Percentiles rank a stretch among this genome's conserved stretches.
These are phyloP conservation scores for Alternaria sp. DNA, from an alignment of 2,329 filamentous ascomycete genomes.

Conservation along the genomic window DNA sequence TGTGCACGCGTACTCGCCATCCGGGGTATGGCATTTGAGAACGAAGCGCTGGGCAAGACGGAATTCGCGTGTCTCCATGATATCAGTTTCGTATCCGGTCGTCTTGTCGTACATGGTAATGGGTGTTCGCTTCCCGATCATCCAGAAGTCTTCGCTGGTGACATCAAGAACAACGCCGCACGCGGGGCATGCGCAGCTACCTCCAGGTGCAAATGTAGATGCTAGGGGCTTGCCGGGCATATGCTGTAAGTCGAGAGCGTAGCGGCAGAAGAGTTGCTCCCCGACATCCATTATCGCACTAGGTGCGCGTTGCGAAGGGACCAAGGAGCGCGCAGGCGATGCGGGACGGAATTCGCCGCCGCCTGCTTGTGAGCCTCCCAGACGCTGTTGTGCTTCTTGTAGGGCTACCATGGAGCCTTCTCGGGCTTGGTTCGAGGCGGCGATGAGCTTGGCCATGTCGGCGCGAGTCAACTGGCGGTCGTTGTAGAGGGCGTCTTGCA, in stretches of 20 bases:
- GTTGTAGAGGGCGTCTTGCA: constrained; percentile 55
- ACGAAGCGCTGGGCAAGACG: constrained; percentile 50
- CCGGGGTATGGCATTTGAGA: constrained; percentile 49
- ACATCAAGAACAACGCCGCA: constrained; percentile 42
- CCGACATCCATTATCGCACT: constrained; percentile 27
- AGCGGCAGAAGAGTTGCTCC: constrained; percentile 46
- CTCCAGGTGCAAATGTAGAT: constrained; percentile 44
- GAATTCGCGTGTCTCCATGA: constrained; percentile 49
- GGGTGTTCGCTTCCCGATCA: constrained; percentile 48
- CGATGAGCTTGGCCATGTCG: constrained; percentile 53
- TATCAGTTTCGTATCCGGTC: constrained; percentile 39
- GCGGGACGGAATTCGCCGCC: constrained; percentile 20
- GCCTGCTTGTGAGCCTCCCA: constrained; percentile 24
- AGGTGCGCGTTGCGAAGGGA: constrained; percentile 38
- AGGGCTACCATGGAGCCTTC: constrained; percentile 53
- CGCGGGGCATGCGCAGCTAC: constrained; percentile 40
- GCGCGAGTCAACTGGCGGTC: constrained; percentile 51
- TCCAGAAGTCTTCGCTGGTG: constrained; percentile 49
- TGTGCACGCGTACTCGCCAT: constrained; percentile 50
- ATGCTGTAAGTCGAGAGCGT: constrained; percentile 47
- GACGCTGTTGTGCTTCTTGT: constrained; percentile 46
- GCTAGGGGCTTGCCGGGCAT: constrained; percentile 41
- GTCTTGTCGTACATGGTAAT: constrained; percentile 32
- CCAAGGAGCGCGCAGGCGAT: constrained; percentile 31
- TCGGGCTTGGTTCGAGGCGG: constrained; percentile 54